Evolutionary conservation across 441 rosid genomes (phyloP).

Genomic region (Erodium texanum): DNA sequence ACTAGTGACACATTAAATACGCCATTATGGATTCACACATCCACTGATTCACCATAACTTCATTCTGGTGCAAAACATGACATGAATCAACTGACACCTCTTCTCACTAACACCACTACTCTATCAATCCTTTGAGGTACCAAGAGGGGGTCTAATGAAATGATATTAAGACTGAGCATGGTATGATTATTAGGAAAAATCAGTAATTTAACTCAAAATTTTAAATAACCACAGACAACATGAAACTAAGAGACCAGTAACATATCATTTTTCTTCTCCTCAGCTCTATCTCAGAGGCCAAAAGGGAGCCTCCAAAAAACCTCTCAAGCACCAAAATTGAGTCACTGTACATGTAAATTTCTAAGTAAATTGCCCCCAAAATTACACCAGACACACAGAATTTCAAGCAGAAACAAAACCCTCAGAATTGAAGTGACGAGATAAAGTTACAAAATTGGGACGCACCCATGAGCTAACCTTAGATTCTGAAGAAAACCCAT

Average conservation of each 20-base stretch:
- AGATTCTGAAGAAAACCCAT: background rate
- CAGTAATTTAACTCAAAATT: background rate
- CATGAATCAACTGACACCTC: background rate
- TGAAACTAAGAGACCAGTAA: background rate
- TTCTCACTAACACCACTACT: background rate
- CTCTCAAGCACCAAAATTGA: background rate
- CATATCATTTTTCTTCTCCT: too few species aligned
- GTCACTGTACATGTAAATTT: background rate
- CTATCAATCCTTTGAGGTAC: background rate
- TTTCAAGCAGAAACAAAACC: background rate
- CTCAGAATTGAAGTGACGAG: conserved; percentile 4
- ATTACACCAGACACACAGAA: background rate
- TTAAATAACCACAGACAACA: background rate
- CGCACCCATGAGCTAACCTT: conserved; percentile 1
- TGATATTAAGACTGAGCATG: background rate
- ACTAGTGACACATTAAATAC: background rate
- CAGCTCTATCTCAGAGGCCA: background rate
- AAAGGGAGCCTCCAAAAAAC: background rate
- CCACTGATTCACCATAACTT: background rate
- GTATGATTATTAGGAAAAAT: background rate
- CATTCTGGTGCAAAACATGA: background rate
- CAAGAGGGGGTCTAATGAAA: too few species aligned
- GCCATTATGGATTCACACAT: background rate
- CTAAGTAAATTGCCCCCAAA: background rate
- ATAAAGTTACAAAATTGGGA: background rate